Percentiles rank a stretch among this genome's conserved stretches.
These are phyloP conservation scores for Fusarium lyarnte DNA, from an alignment of 2,329 filamentous ascomycete genomes.

Conservation along the genomic window DNA sequence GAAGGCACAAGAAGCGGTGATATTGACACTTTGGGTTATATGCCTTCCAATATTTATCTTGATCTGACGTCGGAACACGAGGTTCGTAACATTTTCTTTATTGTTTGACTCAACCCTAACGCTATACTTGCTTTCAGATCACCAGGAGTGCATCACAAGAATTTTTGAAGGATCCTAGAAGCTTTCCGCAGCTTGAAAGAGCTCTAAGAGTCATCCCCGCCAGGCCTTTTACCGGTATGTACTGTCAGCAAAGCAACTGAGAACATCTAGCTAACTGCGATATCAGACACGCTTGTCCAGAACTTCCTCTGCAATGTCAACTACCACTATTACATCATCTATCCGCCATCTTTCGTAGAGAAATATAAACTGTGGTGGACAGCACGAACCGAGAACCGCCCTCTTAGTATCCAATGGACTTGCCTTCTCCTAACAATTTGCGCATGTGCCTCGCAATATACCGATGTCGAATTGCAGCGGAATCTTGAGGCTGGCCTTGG, in stretches of 20 bases:
- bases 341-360: conserved; percentile 48
- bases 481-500: conserved; percentile 48
- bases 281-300: conserved; percentile 50
- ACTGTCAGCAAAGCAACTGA: neutral
- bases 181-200: conserved; percentile 46
- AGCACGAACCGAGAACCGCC: conserved; percentile 41
- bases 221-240: conserved; percentile 49
- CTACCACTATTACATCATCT: conserved; percentile 53
- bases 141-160: conserved; percentile 32
- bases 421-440: conserved; percentile 52
- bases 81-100: conserved; percentile 29
- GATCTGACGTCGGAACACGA: conserved; percentile 40
- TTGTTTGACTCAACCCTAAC: neutral
- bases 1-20: conserved; percentile 43
- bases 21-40: conserved; percentile 51
- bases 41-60: conserved; percentile 46
- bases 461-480: conserved; percentile 43
- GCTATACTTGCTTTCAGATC: conserved; percentile 9
- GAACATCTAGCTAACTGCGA: neutral
- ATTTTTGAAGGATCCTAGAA: conserved; percentile 34
- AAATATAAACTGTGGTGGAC: conserved; percentile 52
- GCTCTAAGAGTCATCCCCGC: conserved; percentile 47
- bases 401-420: conserved; percentile 51
- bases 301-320: conserved; percentile 52
- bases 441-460: conserved; percentile 50